Percentiles rank a stretch among this genome's conserved stretches.
Evolutionary conservation across 148 eudicot genomes (phyloP).

Genomic region (Arbutus unedo): DNA sequence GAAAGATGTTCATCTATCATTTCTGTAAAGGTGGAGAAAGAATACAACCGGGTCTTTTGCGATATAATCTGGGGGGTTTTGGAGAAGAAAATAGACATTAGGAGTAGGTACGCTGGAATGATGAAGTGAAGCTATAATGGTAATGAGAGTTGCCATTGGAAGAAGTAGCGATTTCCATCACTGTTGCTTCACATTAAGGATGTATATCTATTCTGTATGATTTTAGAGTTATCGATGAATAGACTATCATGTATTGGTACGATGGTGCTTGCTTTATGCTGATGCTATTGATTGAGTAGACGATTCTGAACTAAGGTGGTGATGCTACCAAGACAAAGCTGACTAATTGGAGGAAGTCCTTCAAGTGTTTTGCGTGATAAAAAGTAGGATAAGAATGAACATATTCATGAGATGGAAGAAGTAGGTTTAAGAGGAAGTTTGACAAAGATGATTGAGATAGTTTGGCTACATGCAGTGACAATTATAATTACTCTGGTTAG

Average conservation of each 20-base stretch:
- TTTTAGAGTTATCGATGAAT: neutral
- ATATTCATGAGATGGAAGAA: neutral
- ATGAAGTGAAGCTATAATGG: neutral
- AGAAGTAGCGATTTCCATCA: neutral
- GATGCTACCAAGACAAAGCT: neutral
- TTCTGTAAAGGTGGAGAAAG: neutral
- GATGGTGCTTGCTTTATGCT: neutral
- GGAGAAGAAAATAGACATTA: neutral
- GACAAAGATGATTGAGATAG: neutral
- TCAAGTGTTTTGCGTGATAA: neutral
- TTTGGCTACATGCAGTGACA: too few relatives aligned
- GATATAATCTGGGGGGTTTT: neutral
- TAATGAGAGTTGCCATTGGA: neutral
- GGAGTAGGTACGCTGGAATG: neutral
- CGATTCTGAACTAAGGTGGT: neutral
- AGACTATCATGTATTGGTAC: neutral
- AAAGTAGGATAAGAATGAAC: neutral
- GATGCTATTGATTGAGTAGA: neutral
- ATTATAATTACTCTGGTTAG: too few relatives aligned
- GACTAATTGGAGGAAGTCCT: neutral
- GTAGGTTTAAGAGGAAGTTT: neutral
- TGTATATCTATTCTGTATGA: neutral
- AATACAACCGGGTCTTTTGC: neutral
- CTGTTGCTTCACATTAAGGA: neutral
- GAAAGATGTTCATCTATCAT: neutral